Conservation (phyloP, 306 rosid species). For the Prunus davidiana region DNA sequence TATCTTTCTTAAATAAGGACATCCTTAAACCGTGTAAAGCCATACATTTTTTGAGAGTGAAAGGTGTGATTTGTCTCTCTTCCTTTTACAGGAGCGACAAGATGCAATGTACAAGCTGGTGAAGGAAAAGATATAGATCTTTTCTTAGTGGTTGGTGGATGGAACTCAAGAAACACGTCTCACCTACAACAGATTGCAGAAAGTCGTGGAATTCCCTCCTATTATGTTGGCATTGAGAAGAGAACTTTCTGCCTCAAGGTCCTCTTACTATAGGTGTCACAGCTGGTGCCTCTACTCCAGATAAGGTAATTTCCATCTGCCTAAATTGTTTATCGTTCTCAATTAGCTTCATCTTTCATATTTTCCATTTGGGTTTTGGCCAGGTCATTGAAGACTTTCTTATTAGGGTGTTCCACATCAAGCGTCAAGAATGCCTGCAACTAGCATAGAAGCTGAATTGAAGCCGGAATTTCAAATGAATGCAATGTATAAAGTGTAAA, state of each 20-base stretch:
- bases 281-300: constrained; percentile 97
- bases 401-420: constrained; percentile 70
- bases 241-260: constrained; percentile 79
- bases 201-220: constrained; percentile 85
- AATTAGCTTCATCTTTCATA: not conserved
- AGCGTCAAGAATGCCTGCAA: constrained; percentile 73
- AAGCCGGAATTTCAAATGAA: too few species aligned
- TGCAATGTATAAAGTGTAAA: too few species aligned
- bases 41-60: not conserved
- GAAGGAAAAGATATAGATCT: constrained; percentile 71
- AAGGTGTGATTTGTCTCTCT: not conserved
- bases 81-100: constrained; percentile 76
- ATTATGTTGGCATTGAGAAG: constrained; percentile 18
- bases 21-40: too few species aligned
- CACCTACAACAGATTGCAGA: constrained; percentile 98
- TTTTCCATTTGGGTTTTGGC: constrained; percentile 9
- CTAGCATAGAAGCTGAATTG: constrained; percentile 15
- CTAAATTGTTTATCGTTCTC: not conserved
- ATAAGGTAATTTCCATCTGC: constrained; percentile 59
- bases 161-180: constrained; percentile 97
- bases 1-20: too few species aligned
- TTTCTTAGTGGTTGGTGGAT: constrained; percentile 84
- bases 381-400: constrained; percentile 88
- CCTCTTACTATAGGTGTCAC: constrained; percentile 87
- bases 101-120: constrained; percentile 98